These are phyloP conservation scores for Sonneratia caseolaris DNA, from an alignment of 345 rosid genomes.

Conservation along the genomic window DNA sequence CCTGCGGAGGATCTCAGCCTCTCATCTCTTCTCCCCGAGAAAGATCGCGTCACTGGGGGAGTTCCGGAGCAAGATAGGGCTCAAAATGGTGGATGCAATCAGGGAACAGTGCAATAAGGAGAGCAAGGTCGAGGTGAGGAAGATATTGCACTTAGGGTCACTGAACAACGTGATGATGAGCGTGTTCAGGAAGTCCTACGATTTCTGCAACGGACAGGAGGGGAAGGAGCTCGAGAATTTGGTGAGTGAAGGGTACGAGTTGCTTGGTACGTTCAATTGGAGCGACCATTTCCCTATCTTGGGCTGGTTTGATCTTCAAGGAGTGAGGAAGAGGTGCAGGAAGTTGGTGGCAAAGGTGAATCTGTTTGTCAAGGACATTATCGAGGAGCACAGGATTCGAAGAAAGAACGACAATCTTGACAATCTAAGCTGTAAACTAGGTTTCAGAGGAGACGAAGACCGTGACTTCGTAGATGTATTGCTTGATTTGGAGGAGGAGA, in stretches of 20 bases:
- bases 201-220: slow-evolving; percentile 21
- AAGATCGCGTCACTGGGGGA: slow-evolving; percentile 37
- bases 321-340: slow-evolving; percentile 2
- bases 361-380: slow-evolving; percentile 42
- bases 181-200: slow-evolving; percentile 61
- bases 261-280: slow-evolving; percentile 9
- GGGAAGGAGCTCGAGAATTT: slow-evolving; percentile 37
- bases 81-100: slow-evolving; percentile 37
- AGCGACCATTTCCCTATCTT: slow-evolving; percentile 8
- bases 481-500: slow-evolving; percentile 53
- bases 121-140: slow-evolving; percentile 38
- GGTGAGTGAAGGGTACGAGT: slow-evolving; percentile 14
- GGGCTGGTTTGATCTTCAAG: slow-evolving; percentile 4
- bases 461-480: slow-evolving; percentile 68
- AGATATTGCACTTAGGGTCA: slow-evolving; percentile 55
- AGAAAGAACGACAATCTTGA: neutral
- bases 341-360: slow-evolving; percentile 41
- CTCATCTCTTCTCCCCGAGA: slow-evolving; percentile 68
- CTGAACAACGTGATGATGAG: slow-evolving; percentile 64
- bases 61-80: slow-evolving; percentile 36
- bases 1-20: slow-evolving; percentile 62
- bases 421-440: neutral
- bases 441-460: slow-evolving; percentile 1
- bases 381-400: slow-evolving; percentile 44
- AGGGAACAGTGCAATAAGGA: slow-evolving; percentile 8